phyloP scores from a whole-genome alignment of 257 asterid species.

The Nicotiana undulata region DNA sequence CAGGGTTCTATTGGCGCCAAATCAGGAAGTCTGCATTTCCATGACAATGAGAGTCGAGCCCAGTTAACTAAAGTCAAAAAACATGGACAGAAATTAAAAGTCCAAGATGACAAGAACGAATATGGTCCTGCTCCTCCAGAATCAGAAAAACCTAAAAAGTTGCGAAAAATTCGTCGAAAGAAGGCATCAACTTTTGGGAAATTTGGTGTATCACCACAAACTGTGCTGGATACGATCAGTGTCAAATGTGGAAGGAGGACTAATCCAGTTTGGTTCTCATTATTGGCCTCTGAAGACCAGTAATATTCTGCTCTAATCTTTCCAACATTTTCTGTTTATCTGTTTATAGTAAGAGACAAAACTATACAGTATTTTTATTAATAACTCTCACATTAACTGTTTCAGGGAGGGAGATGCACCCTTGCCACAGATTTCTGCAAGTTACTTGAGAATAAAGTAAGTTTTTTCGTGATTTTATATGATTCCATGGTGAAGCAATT shows the following conservation, averaged over 20 bases:
- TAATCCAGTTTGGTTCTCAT: conserved; percentile 83
- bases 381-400: conserved; percentile 17
- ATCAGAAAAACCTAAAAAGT: conserved; percentile 60
- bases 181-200: conserved; percentile 52
- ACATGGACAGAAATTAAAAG: conserved; percentile 49
- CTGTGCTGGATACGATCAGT: conserved; percentile 51
- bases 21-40: conserved; percentile 39
- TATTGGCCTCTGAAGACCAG: conserved; percentile 73
- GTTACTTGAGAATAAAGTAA: conserved; percentile 84
- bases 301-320: conserved; percentile 28
- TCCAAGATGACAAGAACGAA: conserved; percentile 45
- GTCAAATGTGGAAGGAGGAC: conserved; percentile 40
- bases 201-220: conserved; percentile 57
- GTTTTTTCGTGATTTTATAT: conserved; percentile 12
- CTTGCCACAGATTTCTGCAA: conserved; percentile 84
- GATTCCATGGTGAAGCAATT: background rate
- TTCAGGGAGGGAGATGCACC: conserved; percentile 65
- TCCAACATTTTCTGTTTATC: background rate
- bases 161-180: conserved; percentile 57
- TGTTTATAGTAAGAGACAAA: conserved; percentile 1
- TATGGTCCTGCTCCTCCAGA: conserved; percentile 41
- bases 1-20: conserved; percentile 49
- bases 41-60: conserved; percentile 39
- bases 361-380: background rate
- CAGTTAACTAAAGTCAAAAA: conserved; percentile 52